Conservation (phyloP, 2,329 filamentous ascomycete genomes). For the Diaporthe batatas region DNA sequence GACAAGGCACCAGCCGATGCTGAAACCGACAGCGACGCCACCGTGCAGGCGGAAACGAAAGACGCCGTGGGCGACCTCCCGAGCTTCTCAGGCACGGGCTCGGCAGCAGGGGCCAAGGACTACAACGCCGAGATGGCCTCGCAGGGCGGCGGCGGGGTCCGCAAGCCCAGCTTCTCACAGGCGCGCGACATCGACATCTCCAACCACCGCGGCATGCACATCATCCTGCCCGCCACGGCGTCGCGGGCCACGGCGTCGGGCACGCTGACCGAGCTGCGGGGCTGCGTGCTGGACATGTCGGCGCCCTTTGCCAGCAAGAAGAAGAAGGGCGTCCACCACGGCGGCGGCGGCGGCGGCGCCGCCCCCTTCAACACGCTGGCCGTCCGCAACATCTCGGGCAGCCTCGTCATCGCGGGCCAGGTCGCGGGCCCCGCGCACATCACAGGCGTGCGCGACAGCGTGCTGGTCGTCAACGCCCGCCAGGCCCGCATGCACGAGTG, state of each 20-base stretch:
- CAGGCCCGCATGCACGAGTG: constrained; percentile 96
- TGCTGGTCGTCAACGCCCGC: constrained; percentile 83
- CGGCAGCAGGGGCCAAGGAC: constrained; percentile 54
- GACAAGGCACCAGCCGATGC: constrained; percentile 1
- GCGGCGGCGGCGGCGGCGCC: constrained; percentile 35
- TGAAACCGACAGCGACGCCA: constrained; percentile 19
- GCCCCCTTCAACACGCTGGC: constrained; percentile 76
- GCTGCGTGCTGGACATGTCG: constrained; percentile 86
- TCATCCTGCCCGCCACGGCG: constrained; percentile 80
- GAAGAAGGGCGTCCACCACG: neutral
- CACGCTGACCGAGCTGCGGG: constrained; percentile 75
- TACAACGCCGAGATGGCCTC: constrained; percentile 70
- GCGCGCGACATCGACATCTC: constrained; percentile 74
- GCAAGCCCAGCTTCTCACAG: constrained; percentile 74
- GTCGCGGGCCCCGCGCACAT: constrained; percentile 87
- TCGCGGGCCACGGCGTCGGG: constrained; percentile 80
- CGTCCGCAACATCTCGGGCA: constrained; percentile 77
- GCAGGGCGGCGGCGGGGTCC: constrained; percentile 56
- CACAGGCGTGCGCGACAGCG: constrained; percentile 78
- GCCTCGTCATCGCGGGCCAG: constrained; percentile 82
- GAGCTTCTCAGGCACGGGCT: constrained; percentile 42
- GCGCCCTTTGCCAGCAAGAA: constrained; percentile 64
- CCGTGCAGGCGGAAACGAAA: constrained; percentile 40
- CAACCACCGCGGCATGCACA: constrained; percentile 76
- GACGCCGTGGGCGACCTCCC: constrained; percentile 57